Conservation (phyloP, 169 alveolate genomes). For the Cryptosporidium bovis region DNA sequence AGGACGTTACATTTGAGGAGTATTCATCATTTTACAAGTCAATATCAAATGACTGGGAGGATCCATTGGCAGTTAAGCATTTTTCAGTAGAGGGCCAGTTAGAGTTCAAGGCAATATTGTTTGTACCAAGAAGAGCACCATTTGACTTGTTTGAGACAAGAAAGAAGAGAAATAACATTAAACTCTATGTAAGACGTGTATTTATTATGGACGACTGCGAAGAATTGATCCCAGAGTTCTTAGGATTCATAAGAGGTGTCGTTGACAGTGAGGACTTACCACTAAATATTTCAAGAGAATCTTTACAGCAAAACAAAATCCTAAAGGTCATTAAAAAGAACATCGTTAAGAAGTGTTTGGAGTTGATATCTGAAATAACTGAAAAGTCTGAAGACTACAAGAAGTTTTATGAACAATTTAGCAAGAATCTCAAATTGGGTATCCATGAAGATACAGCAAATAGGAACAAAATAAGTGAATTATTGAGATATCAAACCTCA, state of each 20-base stretch:
- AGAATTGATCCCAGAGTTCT: constrained; percentile 99
- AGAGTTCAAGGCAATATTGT: constrained; percentile 98
- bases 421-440: constrained; percentile 98
- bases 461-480: constrained; percentile 94
- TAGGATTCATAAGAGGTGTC: constrained; percentile 98
- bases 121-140: constrained; percentile 99
- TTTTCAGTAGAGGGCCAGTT: constrained; percentile 99
- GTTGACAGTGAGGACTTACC: constrained; percentile 99
- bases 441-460: constrained; percentile 98
- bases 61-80: constrained; percentile 97
- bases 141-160: constrained; percentile 99
- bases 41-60: constrained; percentile 99
- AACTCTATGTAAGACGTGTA: constrained; percentile 98
- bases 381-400: constrained; percentile 99
- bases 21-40: constrained; percentile 98
- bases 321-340: constrained; percentile 98
- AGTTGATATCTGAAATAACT: constrained; percentile 96
- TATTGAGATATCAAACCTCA: constrained; percentile 97
- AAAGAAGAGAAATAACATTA: constrained; percentile 98
- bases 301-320: constrained; percentile 98
- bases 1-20: constrained; percentile 98
- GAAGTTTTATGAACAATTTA: constrained; percentile 99
- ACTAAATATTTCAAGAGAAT: constrained; percentile 98
- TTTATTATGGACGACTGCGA: constrained; percentile 99
- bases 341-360: constrained; percentile 98